These are phyloP conservation scores for Graphium sp. DNA, from an alignment of 2,329 filamentous ascomycete species.

Conservation along the genomic window DNA sequence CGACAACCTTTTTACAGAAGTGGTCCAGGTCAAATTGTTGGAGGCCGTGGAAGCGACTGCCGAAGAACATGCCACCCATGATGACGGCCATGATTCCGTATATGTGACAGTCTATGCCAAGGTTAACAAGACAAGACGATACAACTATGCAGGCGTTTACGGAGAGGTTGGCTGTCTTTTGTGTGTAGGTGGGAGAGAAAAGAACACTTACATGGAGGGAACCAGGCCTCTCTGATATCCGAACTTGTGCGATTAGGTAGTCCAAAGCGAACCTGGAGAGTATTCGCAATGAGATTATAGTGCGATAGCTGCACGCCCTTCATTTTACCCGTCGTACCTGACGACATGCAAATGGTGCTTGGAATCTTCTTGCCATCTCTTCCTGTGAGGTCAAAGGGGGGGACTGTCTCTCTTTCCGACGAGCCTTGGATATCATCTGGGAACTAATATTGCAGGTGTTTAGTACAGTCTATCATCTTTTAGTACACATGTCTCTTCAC, in stretches of 20 bases:
- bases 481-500: not conserved
- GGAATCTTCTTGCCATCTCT: not conserved
- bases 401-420: not conserved
- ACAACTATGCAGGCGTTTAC: too few species aligned
- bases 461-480: too few species aligned
- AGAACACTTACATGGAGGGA: not conserved
- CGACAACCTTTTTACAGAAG: not conserved
- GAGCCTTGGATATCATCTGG: not conserved
- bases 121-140: too few species aligned
- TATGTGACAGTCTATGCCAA: slow-evolving; percentile 1
- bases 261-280: not conserved
- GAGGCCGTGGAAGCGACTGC: slow-evolving; percentile 1
- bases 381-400: not conserved
- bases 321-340: slow-evolving; percentile 1
- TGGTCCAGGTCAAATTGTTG: slow-evolving; percentile 1
- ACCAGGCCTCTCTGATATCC: slow-evolving; percentile 1
- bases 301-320: slow-evolving; percentile 2
- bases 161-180: too few species aligned
- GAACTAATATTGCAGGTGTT: too few species aligned
- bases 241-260: not conserved
- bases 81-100: slow-evolving; percentile 1
- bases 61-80: not conserved
- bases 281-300: slow-evolving; percentile 1
- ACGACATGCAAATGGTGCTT: slow-evolving; percentile 1
- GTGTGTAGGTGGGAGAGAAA: not conserved